Evolutionary conservation across 139 green algal genomes (phyloP), one percentile per base, ranked within the genome.

Genomic region (Yamagishiella unicocca): DNA sequence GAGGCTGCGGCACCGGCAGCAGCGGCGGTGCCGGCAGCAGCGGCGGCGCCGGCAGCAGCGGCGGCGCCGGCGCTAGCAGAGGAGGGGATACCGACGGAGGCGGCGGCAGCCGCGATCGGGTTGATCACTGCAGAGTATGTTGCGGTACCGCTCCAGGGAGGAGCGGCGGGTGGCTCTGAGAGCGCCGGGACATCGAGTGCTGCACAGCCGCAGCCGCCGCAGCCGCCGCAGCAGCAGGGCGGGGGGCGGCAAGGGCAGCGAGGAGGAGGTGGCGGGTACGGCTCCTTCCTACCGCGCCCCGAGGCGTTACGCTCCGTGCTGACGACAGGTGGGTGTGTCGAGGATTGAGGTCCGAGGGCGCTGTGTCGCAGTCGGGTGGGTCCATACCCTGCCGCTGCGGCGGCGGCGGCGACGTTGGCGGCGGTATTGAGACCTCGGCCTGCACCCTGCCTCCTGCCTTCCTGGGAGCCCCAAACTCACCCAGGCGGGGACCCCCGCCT

Each of bases 191-290:
- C n/a, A n/a, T n/a, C n/a, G n/a, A n/a, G n/a, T n/a, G 3, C 31
- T 45, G 66, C 25, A 31, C 14, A 74, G 3, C 33, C 25, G 37
- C 53, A 54, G 53, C 17, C 14, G 68, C 37, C 50, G 17, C 12
- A 58, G 17, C 50, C 50, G 40, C 42, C 27, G 67, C 46, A 55
- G 74, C 46, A 82, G 35, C 70, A 77, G 2, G 8, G n/a, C 35
- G 12, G 10, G 67, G 3, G 21, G 67, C 46, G 50, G n/a, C 46
- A 31, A 29, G n/a, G 64, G 42, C 42, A 42, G 27, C 27, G 71
- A 7, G 72, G 72, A 3, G 72, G 72, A 45, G 72, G 79, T n/a
- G 42, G 61, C 61, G 79, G 79, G 2, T 85, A 85, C 61, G 79
- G 79, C 9, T 85, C 79, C 17, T 87, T 87, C 81, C 4, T 53